A percentile compares a stretch with the other conserved stretches of the same genome.
Conservation (phyloP, 257 asterid genomes). For the Przewalskia tangutica region DNA sequence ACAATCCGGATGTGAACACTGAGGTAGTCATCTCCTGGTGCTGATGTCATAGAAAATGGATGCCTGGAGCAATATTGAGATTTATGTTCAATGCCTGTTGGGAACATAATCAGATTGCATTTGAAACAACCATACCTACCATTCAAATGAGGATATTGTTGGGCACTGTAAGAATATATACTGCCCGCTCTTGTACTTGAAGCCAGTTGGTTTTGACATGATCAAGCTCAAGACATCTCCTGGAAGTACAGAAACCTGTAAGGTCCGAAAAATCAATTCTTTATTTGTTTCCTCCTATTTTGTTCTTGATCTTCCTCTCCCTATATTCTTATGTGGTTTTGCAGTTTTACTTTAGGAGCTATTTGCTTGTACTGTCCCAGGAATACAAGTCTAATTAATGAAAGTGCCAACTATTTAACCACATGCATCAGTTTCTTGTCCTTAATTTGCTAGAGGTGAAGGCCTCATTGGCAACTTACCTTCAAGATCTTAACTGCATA, state of each 20-base stretch:
- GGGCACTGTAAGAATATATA: conserved; percentile 79
- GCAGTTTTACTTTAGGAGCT: not conserved
- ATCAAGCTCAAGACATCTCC: conserved; percentile 86
- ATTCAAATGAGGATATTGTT: conserved; percentile 69
- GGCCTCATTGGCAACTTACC: conserved; percentile 31
- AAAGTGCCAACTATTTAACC: not conserved
- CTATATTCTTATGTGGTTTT: not conserved
- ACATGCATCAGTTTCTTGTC: not conserved
- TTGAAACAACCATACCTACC: conserved; percentile 27
- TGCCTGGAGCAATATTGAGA: conserved; percentile 44
- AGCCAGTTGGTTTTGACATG: conserved; percentile 78
- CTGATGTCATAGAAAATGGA: conserved; percentile 94
- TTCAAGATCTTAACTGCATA: conserved; percentile 62
- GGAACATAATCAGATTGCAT: not conserved
- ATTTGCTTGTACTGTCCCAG: not conserved
- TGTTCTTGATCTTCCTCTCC: not conserved
- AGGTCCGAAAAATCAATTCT: conserved; percentile 10
- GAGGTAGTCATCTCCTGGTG: conserved; percentile 77
- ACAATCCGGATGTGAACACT: conserved; percentile 79
- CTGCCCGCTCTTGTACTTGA: conserved; percentile 83
- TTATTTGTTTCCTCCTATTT: not conserved
- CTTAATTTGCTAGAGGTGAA: not conserved
- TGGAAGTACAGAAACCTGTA: conserved; percentile 83
- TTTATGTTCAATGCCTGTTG: not conserved
- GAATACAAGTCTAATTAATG: not conserved